A percentile compares a stretch with the other conserved stretches of the same genome.
phyloP scores from a whole-genome alignment of 805 yeast species.

The Lachancea sp. region DNA sequence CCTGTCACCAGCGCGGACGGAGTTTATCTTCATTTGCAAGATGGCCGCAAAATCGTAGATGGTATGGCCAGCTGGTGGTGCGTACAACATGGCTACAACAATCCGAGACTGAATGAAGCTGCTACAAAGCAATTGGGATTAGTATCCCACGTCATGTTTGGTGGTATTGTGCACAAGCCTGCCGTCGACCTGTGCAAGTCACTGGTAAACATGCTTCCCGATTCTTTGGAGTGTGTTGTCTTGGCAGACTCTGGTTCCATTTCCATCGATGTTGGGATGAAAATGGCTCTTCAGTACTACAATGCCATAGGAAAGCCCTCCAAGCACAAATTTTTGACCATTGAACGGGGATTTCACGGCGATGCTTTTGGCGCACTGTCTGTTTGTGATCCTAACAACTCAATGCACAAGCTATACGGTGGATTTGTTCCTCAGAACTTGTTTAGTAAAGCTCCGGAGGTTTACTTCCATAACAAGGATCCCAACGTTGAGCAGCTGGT shows the following conservation, averaged over 20 bases:
- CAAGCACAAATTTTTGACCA: constrained; percentile 25
- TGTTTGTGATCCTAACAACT: constrained; percentile 31
- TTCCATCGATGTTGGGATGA: constrained; percentile 36
- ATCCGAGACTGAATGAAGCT: constrained; percentile 25
- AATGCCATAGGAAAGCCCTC: constrained; percentile 23
- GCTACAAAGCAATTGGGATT: constrained; percentile 27
- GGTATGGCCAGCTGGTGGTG: constrained; percentile 34
- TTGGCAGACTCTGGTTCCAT: constrained; percentile 29
- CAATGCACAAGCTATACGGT: constrained; percentile 31
- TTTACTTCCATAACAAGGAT: constrained; percentile 10
- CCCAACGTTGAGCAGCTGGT: constrained; percentile 24
- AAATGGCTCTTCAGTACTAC: constrained; percentile 32
- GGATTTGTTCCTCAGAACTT: constrained; percentile 26
- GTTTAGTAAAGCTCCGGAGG: constrained; percentile 26
- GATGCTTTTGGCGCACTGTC: constrained; percentile 37
- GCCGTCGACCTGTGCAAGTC: constrained; percentile 27
- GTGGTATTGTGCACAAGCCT: constrained; percentile 28
- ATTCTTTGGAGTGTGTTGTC: constrained; percentile 15
- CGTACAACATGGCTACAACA: constrained; percentile 28
- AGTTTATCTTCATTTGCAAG: constrained; percentile 13
- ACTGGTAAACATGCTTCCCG: constrained; percentile 28
- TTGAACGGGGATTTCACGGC: constrained; percentile 35
- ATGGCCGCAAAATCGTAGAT: constrained; percentile 18
- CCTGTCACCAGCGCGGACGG: constrained; percentile 24
- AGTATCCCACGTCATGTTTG: constrained; percentile 29